Conservation (phyloP, 495 filamentous ascomycete species). For the Xylaria palmicola region DNA sequence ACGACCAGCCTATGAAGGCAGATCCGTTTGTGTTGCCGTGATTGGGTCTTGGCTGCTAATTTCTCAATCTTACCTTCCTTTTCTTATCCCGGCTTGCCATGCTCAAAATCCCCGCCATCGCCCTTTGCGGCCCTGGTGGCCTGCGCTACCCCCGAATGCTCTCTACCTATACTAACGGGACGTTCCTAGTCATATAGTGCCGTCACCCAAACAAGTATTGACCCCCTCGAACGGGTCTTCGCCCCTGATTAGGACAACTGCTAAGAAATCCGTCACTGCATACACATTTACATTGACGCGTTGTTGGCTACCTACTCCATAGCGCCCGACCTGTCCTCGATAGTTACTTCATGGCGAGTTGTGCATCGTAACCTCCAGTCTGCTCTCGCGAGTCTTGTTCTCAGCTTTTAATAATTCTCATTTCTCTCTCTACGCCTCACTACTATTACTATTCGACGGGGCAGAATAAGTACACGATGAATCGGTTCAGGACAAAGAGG, state of each 20-base stretch:
- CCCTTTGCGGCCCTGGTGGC: not conserved
- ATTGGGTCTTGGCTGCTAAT: constrained; percentile 4
- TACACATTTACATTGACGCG: not conserved
- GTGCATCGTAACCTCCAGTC: not conserved
- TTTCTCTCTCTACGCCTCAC: no score
- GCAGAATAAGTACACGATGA: constrained; percentile 52
- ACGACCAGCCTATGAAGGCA: constrained; percentile 15
- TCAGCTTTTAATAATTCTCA: no score
- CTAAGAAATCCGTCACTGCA: not conserved
- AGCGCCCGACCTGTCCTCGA: not conserved
- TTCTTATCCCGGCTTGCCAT: constrained; percentile 5
- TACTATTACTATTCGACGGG: no score
- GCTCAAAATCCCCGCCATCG: not conserved
- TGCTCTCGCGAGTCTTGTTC: not conserved
- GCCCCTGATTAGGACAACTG: not conserved
- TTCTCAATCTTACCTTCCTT: not conserved
- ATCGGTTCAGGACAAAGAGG: constrained; percentile 71
- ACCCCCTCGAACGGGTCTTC: not conserved
- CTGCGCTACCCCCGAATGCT: not conserved
- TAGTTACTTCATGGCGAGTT: constrained; percentile 4
- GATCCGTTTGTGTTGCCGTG: constrained; percentile 25
- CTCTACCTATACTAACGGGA: constrained; percentile 2
- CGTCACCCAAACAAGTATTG: not conserved
- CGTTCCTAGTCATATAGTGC: constrained; percentile 1
- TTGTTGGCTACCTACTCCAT: not conserved